Evolutionary conservation across 2,329 filamentous ascomycete species (phyloP).

Genomic region (Trichoderma harzianum): DNA sequence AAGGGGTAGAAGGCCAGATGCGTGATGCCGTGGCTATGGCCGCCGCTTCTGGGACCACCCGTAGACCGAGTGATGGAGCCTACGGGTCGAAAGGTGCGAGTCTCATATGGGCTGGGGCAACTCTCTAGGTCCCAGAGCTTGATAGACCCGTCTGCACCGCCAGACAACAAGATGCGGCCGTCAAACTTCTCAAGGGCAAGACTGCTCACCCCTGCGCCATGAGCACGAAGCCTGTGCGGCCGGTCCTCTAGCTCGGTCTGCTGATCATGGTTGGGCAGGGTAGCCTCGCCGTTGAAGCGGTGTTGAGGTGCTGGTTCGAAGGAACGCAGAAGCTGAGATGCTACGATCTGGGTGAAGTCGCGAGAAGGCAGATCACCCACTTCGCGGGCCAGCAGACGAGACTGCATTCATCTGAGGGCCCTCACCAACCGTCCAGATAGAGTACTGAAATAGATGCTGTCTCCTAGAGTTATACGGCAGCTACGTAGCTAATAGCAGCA

Average conservation of each 20-base stretch:
- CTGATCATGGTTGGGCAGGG: slow-evolving; percentile 16
- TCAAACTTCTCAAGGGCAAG: slow-evolving; percentile 80
- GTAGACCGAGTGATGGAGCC: slow-evolving; percentile 47
- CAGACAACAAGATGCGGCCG: slow-evolving; percentile 73
- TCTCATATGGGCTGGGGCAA: slow-evolving; percentile 41
- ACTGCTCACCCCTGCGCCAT: slow-evolving; percentile 74
- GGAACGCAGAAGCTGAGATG: slow-evolving; percentile 63
- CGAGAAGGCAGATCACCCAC: slow-evolving; percentile 63
- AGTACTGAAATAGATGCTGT: not conserved
- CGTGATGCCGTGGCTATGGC: slow-evolving; percentile 69
- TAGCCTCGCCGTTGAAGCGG: slow-evolving; percentile 60
- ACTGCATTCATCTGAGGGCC: slow-evolving; percentile 57
- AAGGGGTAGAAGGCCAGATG: slow-evolving; percentile 77
- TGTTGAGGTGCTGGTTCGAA: slow-evolving; percentile 65
- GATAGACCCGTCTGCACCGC: slow-evolving; percentile 79
- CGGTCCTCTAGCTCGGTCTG: slow-evolving; percentile 27
- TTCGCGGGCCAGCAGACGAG: slow-evolving; percentile 72
- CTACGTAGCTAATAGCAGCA: not conserved
- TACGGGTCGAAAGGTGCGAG: slow-evolving; percentile 53
- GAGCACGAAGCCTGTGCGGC: slow-evolving; percentile 55
- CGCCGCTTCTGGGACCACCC: slow-evolving; percentile 26
- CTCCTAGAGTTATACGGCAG: not conserved
- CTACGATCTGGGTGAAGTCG: slow-evolving; percentile 62
- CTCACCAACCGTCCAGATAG: not conserved
- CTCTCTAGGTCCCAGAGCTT: slow-evolving; percentile 83